These are phyloP conservation scores for Eucalyptus pauciflora DNA, from an alignment of 345 rosid species.

Conservation along the genomic window DNA sequence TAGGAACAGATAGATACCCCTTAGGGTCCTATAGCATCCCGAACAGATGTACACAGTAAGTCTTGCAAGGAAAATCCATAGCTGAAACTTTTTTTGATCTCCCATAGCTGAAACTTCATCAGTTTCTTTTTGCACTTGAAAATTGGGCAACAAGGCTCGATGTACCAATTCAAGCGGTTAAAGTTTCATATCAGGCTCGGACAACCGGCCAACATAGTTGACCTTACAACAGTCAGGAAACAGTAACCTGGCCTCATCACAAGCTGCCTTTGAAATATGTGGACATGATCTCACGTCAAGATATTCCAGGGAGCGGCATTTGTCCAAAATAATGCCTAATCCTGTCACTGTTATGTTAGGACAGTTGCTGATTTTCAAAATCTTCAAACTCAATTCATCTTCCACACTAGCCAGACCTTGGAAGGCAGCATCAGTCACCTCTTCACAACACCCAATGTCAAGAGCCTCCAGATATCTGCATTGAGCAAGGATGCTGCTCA, in stretches of 20 bases:
- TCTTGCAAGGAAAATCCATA: not conserved
- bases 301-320: constrained; percentile 52
- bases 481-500: constrained; percentile 45
- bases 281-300: constrained; percentile 89
- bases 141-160: not conserved
- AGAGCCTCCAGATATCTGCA: constrained; percentile 81
- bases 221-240: constrained; percentile 75
- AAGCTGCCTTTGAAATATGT: constrained; percentile 50
- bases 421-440: constrained; percentile 67
- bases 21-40: not conserved
- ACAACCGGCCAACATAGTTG: constrained; percentile 58
- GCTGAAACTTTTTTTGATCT: not conserved
- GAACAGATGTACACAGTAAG: not conserved
- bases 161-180: not conserved
- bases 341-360: constrained; percentile 60
- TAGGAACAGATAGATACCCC: not conserved
- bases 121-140: not conserved
- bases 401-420: constrained; percentile 19
- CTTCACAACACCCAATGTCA: constrained; percentile 85
- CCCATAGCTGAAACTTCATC: not conserved
- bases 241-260: constrained; percentile 68
- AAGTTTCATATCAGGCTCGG: constrained; percentile 48
- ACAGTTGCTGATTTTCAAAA: constrained; percentile 73
- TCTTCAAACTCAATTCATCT: constrained; percentile 34
- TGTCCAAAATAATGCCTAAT: constrained; percentile 54